Conservation (phyloP, 2,329 filamentous ascomycete genomes). For the Pestalotiopsis sp. region DNA sequence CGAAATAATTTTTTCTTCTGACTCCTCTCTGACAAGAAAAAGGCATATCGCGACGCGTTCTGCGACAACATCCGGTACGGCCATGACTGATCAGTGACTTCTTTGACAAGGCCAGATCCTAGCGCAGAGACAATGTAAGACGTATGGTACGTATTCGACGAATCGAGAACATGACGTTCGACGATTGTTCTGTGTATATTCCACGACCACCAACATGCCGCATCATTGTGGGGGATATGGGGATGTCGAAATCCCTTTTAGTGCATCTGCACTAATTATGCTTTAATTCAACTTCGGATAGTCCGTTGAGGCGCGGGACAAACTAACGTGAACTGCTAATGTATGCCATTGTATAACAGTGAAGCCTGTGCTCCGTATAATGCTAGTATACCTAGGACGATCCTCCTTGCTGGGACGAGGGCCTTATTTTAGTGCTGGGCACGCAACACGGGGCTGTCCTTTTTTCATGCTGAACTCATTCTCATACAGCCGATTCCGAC, state of each 20-base stretch:
- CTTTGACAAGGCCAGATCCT: not conserved
- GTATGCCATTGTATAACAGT: not conserved
- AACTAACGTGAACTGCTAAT: not conserved
- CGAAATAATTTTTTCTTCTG: slow-evolving; percentile 1
- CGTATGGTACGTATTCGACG: not conserved
- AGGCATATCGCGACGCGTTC: slow-evolving; percentile 6
- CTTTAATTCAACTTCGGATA: slow-evolving; percentile 5
- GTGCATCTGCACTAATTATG: slow-evolving; percentile 8
- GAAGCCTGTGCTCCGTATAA: not conserved
- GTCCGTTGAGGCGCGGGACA: not conserved
- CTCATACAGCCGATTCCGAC: not conserved
- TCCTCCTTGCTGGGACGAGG: slow-evolving; percentile 1
- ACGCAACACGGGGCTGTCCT: not conserved
- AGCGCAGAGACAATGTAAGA: not conserved
- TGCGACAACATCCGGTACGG: not conserved
- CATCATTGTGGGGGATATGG: slow-evolving; percentile 1
- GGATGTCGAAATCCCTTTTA: slow-evolving; percentile 2
- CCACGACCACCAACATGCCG: not conserved
- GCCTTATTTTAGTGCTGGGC: not conserved
- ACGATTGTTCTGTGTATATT: slow-evolving; percentile 8
- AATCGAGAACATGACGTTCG: not conserved
- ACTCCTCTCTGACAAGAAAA: not conserved
- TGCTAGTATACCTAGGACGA: not conserved
- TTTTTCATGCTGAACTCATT: not conserved
- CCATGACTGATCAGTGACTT: not conserved